Evolutionary conservation across 371 early-diverging fungal genomes (phyloP), one percentile per base, ranked within the genome.

Genomic region (Nematocida sp.): DNA sequence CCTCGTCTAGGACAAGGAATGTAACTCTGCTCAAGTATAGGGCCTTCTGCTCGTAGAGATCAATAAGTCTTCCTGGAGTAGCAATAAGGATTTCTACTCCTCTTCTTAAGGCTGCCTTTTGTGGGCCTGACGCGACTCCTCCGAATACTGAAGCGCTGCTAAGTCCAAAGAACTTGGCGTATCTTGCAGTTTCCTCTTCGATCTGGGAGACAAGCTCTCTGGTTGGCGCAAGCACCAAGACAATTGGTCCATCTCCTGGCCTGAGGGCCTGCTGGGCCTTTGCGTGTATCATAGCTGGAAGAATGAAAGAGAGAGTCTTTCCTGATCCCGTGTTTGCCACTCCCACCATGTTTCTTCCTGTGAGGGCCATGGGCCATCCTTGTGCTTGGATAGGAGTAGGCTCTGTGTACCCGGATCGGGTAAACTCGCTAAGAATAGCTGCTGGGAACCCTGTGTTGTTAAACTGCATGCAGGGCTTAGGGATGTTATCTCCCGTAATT

Each of bases 311-410:
- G 5, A 97, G 85, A 1, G 97, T 98, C 83, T 98, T 98, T 38
- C 99, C 99, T 49, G 92, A 92, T 69, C 97, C 99, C 25, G 99
- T 97, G 79, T 92, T 90, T 18, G 97, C 97, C 77, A 96, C 89
- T 84, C 95, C 99, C 35, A 97, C 95, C 83, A 98, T 90, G 84
- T 97, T 94, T 66, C 94, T 87, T 65, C 97, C 97, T 49, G 89
- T 89, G 39, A 98, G 87, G 13, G 96, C 95, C 94, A 94, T 94
- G 9, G 97, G 95, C 95, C 95, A 95, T 56, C 96, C 97, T 83
- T 96, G 96, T 28, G 92, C 89, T 86, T 97, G 99, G 80, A 99
- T 97, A 39, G 94, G 86, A 0, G 97, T 97, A 33, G 99, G 99
- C 2, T 84, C 83, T 26, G 86, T 84, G 85, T 93, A 97, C 0